Base-by-base conservation (phyloP, 257 asterid species). In the Solanum paucissectum region DNA sequence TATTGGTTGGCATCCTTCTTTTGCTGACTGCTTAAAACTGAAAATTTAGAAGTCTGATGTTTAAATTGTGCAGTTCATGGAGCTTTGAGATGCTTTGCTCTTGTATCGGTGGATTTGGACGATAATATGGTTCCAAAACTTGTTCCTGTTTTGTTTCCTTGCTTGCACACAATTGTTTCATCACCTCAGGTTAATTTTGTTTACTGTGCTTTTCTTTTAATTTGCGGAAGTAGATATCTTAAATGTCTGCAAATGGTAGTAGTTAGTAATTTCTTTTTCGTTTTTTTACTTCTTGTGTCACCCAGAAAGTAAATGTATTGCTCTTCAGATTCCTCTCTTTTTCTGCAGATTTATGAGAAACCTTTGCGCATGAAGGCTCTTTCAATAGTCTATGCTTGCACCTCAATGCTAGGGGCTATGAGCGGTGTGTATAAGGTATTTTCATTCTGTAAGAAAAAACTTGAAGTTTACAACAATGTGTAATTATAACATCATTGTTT, bases 21-120 rank as follows among this genome's bases (percentile, higher is more conserved):
- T 42, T 77, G 23, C n/a, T 40, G 84, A 40, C 84, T 77, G 36
- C 58, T 77, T 42, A 40, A 42, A 77, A 77, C 60, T n/a, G 46
- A 34, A 29, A 77, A 77, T 42, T 40, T 40, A n/a, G 62, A 77
- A 25, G 23, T 36, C 49, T 29, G 79, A 64, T 86, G 87, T 72
- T 83, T 86, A 20, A 64, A 62, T 77, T 77, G 71, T 91, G 93
- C 96, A 97, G 99, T 95, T 85, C 98, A 96, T 84, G 99, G 98
- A 90, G 96, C 98, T 89, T 92, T 97, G 90, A 92, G 98, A 92
- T 97, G 99, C 94, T 89, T 97, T 92, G 96, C 95, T 76, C 98
- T 95, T 88, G 92, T 97, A 86, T 93, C 98, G 34, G 92, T 94
- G 44, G 99, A 97, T 93, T 93, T 97, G 95, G 99, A 97, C 84